Percentiles rank a stretch among this genome's conserved stretches.
These are phyloP conservation scores for Veloboletus limbatus DNA, from an alignment of 1,284 basidiomycete genomes.

Conservation along the genomic window DNA sequence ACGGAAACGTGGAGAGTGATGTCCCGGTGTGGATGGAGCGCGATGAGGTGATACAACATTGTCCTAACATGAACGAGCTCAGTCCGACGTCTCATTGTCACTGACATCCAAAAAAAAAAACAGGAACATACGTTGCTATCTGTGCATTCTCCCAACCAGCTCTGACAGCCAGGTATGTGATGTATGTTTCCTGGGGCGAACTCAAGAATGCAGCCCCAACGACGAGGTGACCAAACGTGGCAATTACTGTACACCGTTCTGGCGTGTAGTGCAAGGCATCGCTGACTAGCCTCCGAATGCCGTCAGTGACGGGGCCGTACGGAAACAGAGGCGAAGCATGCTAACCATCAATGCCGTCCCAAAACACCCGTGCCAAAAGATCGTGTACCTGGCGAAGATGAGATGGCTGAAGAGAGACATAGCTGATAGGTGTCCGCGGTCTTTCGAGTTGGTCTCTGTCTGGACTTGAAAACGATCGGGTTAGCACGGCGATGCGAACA, in stretches of 20 bases:
- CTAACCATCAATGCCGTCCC: slow-evolving; percentile 71
- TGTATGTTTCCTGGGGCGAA: slow-evolving; percentile 76
- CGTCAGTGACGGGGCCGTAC: background rate
- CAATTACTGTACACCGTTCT: slow-evolving; percentile 68
- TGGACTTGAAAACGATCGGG: slow-evolving; percentile 42
- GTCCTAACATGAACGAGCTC: slow-evolving; percentile 40
- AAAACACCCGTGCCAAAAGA: slow-evolving; percentile 61
- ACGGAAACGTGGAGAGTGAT: slow-evolving; percentile 78
- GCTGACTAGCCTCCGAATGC: slow-evolving; percentile 44
- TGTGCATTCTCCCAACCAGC: slow-evolving; percentile 74
- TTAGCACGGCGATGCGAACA: slow-evolving; percentile 9
- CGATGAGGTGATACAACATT: slow-evolving; percentile 74
- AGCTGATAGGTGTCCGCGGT: slow-evolving; percentile 53
- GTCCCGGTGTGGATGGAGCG: slow-evolving; percentile 65
- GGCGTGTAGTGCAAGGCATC: slow-evolving; percentile 66
- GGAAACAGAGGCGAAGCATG: background rate
- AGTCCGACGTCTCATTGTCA: background rate
- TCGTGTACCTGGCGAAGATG: slow-evolving; percentile 72
- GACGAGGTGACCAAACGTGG: slow-evolving; percentile 65
- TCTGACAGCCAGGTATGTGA: slow-evolving; percentile 73
- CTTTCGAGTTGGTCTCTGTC: slow-evolving; percentile 45
- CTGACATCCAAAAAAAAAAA: background rate
- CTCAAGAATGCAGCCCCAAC: slow-evolving; percentile 73
- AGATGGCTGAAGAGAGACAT: slow-evolving; percentile 53
- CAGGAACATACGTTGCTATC: slow-evolving; percentile 61